Evolutionary conservation across 2,329 filamentous ascomycete genomes (phyloP), one percentile per base, ranked within the genome.

Genomic region (Sporothrix brunneoviolacea): DNA sequence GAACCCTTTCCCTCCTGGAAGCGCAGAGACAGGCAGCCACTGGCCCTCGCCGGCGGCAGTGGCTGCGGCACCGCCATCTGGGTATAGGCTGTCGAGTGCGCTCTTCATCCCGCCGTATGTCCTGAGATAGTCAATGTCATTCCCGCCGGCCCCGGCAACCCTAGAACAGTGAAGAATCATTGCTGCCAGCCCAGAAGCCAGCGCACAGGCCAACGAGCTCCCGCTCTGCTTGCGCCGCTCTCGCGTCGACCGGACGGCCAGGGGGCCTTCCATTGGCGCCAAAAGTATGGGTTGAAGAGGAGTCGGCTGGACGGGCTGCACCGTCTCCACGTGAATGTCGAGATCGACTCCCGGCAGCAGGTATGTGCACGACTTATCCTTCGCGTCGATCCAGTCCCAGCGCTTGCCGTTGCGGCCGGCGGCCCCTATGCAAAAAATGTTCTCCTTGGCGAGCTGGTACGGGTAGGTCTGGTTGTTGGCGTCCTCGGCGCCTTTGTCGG

Each of bases 401-500:
- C 42, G 42, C 4, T 44, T 44, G 42, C 42, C 42, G 30, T 44
- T 44, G 30, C 42, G 42, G 22, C 42, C 42, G 13, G 42, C 42
- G 19, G 42, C 42, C 8, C 42, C 42, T 15, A 44, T 44, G 42
- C 42, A 44, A 28, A 44, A 44, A 12, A 44, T 44, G 27, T 18
- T 28, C 3, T 36, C 42, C 8, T 44, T 44, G 12, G 33, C 42
- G 42, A 44, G 42, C 19, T 44, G 19, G 18, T 44, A 44, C 30
- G 42, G 42, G 42, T 44, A 44, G 4, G 42, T 44, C 15, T 21
- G 19, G 30, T 44, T 44, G 42, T 44, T 44, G 30, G 28, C 30
- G 30, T 44, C 33, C 19, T 44, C 42, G 42, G 42, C 42, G 30
- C 42, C 42, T 44, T 44, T 44, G 30, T 44, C 42, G 4, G 42